Evolutionary conservation across 768 basidiomycete genomes (phyloP).

Genomic region (Tulasnella sp.): DNA sequence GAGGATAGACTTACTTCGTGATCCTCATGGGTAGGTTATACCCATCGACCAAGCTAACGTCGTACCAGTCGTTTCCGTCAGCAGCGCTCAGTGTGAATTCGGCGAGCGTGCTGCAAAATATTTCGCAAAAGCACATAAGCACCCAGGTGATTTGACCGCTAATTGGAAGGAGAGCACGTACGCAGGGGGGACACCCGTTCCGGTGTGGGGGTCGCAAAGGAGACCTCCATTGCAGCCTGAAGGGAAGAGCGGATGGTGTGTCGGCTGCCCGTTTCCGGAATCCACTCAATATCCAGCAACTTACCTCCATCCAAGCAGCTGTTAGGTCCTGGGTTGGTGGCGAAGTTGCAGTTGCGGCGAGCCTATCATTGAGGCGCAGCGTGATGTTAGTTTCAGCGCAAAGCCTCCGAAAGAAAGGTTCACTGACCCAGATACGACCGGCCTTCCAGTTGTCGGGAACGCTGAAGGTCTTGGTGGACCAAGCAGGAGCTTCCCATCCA

Average conservation of each 20-base stretch:
- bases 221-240: slow-evolving; percentile 38
- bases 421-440: slow-evolving; percentile 58
- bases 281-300: slow-evolving; percentile 20
- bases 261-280: not conserved
- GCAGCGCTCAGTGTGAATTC: slow-evolving; percentile 31
- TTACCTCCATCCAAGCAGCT: slow-evolving; percentile 44
- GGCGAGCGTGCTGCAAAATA: slow-evolving; percentile 27
- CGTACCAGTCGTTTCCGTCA: slow-evolving; percentile 26
- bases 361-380: slow-evolving; percentile 33
- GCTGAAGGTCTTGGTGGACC: slow-evolving; percentile 45
- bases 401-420: not conserved
- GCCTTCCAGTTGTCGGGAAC: slow-evolving; percentile 65
- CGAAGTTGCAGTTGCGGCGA: slow-evolving; percentile 44
- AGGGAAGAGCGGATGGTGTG: not conserved
- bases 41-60: slow-evolving; percentile 33
- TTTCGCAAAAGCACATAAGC: not conserved
- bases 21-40: slow-evolving; percentile 32
- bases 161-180: not conserved
- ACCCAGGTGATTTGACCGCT: not conserved
- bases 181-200: slow-evolving; percentile 39
- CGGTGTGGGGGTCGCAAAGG: slow-evolving; percentile 40
- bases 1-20: slow-evolving; percentile 20
- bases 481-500: slow-evolving; percentile 33
- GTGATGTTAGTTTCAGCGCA: not conserved
- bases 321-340: slow-evolving; percentile 38